Evolutionary conservation across 2,329 filamentous ascomycete genomes (phyloP).

Genomic region (Penicillium sclerotigenum): DNA sequence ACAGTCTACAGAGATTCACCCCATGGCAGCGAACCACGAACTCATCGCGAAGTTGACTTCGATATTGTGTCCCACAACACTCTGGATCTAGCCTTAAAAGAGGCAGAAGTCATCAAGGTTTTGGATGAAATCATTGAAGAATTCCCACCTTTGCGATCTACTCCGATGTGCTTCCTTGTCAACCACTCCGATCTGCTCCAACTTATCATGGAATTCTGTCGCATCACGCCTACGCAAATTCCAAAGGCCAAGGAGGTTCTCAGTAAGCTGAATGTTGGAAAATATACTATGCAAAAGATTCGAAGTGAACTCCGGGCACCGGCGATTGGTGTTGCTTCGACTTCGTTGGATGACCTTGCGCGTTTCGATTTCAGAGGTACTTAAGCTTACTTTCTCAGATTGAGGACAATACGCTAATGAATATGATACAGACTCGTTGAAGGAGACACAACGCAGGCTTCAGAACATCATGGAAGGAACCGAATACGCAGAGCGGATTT

Average conservation of each 20-base stretch:
- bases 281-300: conserved; percentile 79
- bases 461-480: conserved; percentile 54
- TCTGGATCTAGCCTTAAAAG: conserved; percentile 79
- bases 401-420: conserved; percentile 48
- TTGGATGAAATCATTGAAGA: conserved; percentile 82
- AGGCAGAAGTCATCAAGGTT: conserved; percentile 91
- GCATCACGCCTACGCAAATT: conserved; percentile 67
- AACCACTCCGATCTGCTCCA: conserved; percentile 86
- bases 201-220: conserved; percentile 84
- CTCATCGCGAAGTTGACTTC: conserved; percentile 89
- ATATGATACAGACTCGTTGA: conserved; percentile 62
- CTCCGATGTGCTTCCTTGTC: conserved; percentile 81
- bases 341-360: conserved; percentile 83
- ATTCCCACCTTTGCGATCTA: conserved; percentile 70
- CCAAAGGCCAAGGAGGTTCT: conserved; percentile 75
- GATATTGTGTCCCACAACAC: conserved; percentile 86
- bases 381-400: conserved; percentile 40
- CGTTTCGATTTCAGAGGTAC: conserved; percentile 84
- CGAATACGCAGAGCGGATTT: conserved; percentile 50
- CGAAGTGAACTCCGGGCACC: conserved; percentile 77
- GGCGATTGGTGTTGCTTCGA: conserved; percentile 76
- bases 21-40: conserved; percentile 75
- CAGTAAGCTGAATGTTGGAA: conserved; percentile 80
- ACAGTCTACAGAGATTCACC: conserved; percentile 78
- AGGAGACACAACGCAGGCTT: conserved; percentile 67